Base-by-base conservation (phyloP, 495 filamentous ascomycete species). In the Talaromyces thailandensis region DNA sequence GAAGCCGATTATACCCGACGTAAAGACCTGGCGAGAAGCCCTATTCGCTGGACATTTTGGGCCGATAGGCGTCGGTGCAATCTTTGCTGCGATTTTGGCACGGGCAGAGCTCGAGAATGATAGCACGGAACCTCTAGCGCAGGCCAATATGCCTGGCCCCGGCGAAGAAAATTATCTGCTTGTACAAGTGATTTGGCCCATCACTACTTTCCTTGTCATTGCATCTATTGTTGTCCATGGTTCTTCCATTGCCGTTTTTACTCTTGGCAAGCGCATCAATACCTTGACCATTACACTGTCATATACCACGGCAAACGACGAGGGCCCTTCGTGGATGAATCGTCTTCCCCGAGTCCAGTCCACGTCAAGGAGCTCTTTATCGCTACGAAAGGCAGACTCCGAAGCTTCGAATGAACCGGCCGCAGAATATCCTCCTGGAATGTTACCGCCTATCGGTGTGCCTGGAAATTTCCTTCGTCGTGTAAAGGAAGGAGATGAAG, bases 41-140 rank as follows among this genome's bases (percentile, higher is more conserved):
- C 81, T 98, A 14, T 99, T 99, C 71, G 95, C 95, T 28, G 95
- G 95, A 8, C 95, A 99, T 72, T 99, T 99, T 70, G 95, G 95
- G 16, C 95, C 95, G 24, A 98, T 99, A 64, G 95, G 95, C 60
- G 94, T 98, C 58, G 95, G 95, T 65, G 95, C 93, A 64, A 91
- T 99, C 63, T 99, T 98, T 63, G 90, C 96, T 59, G 90, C 91
- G 23, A 95, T 99, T 59, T 74, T 99, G 60, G 91, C 94, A 14
- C 81, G 93, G 62, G 92, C 92, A 2, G 95, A 98, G 70, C 67
- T 99, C 40, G 92, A 97, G 70, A 82, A 78, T 1, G 80, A 86
- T 40, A 74, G 72, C 23, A 89, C 90, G 1, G 86, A 90, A 26
- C 95, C 95, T 0, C 74, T 88, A 6, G 84, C 89, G 2, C 75